Evolutionary conservation across 495 filamentous ascomycete species (phyloP).

Genomic region (Xylaria palmicola): DNA sequence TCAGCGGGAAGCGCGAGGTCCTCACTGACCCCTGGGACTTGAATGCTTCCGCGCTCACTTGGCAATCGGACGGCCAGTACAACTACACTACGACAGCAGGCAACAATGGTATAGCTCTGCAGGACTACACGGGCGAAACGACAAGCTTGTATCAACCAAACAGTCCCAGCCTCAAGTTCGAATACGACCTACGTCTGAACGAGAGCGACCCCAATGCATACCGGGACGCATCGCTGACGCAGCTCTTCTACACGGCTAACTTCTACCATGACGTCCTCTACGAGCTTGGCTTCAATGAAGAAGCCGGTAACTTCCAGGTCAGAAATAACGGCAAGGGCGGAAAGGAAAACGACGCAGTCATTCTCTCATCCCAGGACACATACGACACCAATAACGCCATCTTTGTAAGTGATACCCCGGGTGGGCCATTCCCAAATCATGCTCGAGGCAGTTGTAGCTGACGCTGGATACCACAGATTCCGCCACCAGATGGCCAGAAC

Average conservation of each 20-base stretch:
- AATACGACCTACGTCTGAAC: conserved; percentile 27
- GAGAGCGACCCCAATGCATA: conserved; percentile 24
- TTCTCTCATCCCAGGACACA: conserved; percentile 43
- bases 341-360: conserved; percentile 37
- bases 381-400: conserved; percentile 36
- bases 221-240: conserved; percentile 37
- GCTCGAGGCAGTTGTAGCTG: too few species aligned
- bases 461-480: too few species aligned
- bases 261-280: conserved; percentile 48
- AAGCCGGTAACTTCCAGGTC: conserved; percentile 46
- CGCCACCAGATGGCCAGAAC: conserved; percentile 38
- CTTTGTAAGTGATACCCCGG: too few species aligned
- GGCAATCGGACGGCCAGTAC: conserved; percentile 24
- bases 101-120: conserved; percentile 26
- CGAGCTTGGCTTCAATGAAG: conserved; percentile 45
- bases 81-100: conserved; percentile 23
- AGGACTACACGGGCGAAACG: conserved; percentile 23
- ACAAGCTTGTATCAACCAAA: conserved; percentile 27
- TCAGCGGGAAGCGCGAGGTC: conserved; percentile 28
- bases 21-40: conserved; percentile 30
- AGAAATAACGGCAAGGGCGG: conserved; percentile 43
- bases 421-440: too few species aligned
- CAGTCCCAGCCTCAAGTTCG: conserved; percentile 26
- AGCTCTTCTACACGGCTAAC: conserved; percentile 48
- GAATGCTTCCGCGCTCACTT: conserved; percentile 29